Conservation (phyloP, 2,329 filamentous ascomycete species). For the Hirsutella rhossiliensis region DNA sequence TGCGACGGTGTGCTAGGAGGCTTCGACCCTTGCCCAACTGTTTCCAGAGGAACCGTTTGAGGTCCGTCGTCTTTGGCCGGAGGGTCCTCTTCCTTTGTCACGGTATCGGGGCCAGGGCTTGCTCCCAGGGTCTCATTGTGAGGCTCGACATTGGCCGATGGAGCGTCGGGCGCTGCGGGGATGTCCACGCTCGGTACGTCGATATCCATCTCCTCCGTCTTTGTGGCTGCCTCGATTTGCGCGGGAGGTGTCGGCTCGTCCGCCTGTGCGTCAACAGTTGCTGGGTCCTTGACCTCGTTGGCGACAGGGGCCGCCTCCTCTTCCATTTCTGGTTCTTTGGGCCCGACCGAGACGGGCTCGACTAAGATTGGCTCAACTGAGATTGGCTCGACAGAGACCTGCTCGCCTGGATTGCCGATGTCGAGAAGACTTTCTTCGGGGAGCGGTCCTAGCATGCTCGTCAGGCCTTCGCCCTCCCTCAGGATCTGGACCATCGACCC, state of each 20-base stretch:
- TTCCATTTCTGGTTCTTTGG: neutral
- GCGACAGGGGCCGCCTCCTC: neutral
- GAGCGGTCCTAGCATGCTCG: slow-evolving; percentile 28
- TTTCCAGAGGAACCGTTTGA: slow-evolving; percentile 9
- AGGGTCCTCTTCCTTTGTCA: neutral
- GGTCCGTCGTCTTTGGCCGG: neutral
- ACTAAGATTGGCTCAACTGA: neutral
- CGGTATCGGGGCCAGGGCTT: neutral
- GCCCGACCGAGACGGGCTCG: neutral
- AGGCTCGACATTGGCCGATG: neutral
- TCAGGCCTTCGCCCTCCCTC: slow-evolving; percentile 29
- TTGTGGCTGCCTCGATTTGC: slow-evolving; percentile 17
- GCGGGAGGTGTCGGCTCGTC: slow-evolving; percentile 7
- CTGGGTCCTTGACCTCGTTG: neutral
- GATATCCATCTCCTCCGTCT: slow-evolving; percentile 29
- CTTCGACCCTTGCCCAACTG: slow-evolving; percentile 18
- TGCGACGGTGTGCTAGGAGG: slow-evolving; percentile 35
- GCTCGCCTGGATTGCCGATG: slow-evolving; percentile 1
- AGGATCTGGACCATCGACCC: slow-evolving; percentile 36
- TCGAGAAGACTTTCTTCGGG: slow-evolving; percentile 6
- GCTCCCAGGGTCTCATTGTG: neutral
- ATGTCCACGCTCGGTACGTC: slow-evolving; percentile 12
- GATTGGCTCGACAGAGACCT: neutral
- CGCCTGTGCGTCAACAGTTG: neutral
- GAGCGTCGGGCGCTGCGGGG: slow-evolving; percentile 4